A percentile compares a stretch with the other conserved stretches of the same genome.
These are phyloP conservation scores for Mucuna pruriens DNA, from an alignment of 306 rosid genomes.

Conservation along the genomic window DNA sequence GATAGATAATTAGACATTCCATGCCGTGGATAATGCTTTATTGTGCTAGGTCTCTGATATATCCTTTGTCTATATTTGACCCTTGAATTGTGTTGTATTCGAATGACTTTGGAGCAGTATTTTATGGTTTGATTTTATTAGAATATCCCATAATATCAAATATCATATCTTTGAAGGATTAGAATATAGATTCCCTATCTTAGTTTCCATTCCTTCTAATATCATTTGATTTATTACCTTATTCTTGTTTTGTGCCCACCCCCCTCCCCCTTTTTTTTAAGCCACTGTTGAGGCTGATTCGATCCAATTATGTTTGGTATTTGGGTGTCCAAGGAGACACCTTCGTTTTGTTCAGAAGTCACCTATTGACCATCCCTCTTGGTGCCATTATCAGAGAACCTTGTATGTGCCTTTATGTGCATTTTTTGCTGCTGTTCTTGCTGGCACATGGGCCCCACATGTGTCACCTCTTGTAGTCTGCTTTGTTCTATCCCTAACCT, in stretches of 20 bases:
- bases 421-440: background rate
- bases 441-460: background rate
- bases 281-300: background rate
- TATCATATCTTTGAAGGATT: background rate
- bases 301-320: background rate
- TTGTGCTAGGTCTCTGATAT: background rate
- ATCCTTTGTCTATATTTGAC: conserved; percentile 8
- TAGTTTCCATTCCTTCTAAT: background rate
- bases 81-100: background rate
- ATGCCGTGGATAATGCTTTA: conserved; percentile 9
- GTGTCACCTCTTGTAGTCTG: background rate
- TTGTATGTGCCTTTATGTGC: background rate
- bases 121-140: background rate
- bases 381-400: background rate
- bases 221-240: background rate
- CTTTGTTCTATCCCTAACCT: background rate
- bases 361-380: background rate
- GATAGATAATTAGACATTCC: background rate
- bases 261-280: too few species aligned
- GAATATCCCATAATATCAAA: background rate
- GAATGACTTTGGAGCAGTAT: background rate
- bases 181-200: background rate
- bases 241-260: too few species aligned
- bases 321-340: background rate
- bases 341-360: background rate